Conservation (phyloP, 2,329 filamentous ascomycete genomes). For the Neonectria sp. region DNA sequence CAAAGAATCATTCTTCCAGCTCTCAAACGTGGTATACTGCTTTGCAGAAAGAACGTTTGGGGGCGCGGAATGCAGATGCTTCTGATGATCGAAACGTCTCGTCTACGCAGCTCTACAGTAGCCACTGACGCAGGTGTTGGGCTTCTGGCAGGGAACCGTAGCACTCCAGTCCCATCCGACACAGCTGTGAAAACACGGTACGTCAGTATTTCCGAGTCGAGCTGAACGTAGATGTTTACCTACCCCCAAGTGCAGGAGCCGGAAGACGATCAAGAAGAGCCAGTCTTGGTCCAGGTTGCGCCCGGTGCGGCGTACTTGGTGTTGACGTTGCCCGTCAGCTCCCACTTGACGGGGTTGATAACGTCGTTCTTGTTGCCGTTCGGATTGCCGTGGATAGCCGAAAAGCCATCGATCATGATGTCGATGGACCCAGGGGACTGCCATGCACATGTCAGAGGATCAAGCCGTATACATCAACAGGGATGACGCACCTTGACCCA, state of each 20-base stretch:
- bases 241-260: conserved; percentile 4
- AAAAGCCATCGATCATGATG: conserved; percentile 8
- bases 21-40: too few species aligned
- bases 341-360: conserved; percentile 14
- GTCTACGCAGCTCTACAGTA: too few species aligned
- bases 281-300: neutral
- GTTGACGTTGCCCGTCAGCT: conserved; percentile 8
- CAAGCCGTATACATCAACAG: too few species aligned
- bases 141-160: neutral
- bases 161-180: neutral
- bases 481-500: neutral
- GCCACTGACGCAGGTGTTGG: conserved; percentile 5
- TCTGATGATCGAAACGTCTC: too few species aligned
- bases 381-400: neutral
- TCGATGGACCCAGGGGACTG: conserved; percentile 9
- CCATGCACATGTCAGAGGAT: neutral
- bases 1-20: too few species aligned
- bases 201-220: neutral
- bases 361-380: conserved; percentile 9
- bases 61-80: too few species aligned
- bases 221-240: too few species aligned
- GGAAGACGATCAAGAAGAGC: neutral
- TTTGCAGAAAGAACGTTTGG: too few species aligned
- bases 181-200: neutral
- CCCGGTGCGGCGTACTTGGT: neutral